Evolutionary conservation across 2,329 filamentous ascomycete species (phyloP).

Genomic region (Colletotrichum graminicola): DNA sequence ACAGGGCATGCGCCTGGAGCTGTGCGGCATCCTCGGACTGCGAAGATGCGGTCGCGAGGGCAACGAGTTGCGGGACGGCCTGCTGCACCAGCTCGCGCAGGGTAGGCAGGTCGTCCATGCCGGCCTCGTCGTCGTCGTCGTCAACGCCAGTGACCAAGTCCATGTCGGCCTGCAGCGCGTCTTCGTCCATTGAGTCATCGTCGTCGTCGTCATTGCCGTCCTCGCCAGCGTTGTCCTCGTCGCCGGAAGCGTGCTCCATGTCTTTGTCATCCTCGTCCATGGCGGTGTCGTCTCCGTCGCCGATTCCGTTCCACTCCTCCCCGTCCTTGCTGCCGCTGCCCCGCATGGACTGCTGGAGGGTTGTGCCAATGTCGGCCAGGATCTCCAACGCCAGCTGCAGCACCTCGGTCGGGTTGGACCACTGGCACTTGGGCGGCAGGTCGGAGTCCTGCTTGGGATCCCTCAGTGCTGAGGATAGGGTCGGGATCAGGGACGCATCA

Average conservation of each 20-base stretch:
- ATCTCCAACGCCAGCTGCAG: conserved; percentile 71
- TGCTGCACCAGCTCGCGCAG: conserved; percentile 61
- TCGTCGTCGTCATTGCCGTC: conserved; percentile 59
- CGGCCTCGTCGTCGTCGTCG: conserved; percentile 56
- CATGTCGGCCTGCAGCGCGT: conserved; percentile 74
- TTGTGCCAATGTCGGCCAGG: conserved; percentile 73
- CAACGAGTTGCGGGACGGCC: conserved; percentile 63
- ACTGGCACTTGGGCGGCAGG: conserved; percentile 49
- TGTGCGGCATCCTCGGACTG: conserved; percentile 56
- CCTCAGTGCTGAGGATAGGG: conserved; percentile 56
- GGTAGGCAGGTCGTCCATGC: conserved; percentile 66
- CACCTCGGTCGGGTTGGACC: conserved; percentile 59
- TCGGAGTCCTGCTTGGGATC: conserved; percentile 47
- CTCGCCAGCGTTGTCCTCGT: conserved; percentile 52
- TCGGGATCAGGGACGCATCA: conserved; percentile 64
- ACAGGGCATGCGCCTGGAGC: conserved; percentile 67
- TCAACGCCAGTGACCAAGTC: conserved; percentile 69
- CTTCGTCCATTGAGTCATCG: conserved; percentile 68
- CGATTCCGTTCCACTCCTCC: conserved; percentile 56
- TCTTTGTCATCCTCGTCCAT: conserved; percentile 54
- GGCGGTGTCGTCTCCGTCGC: conserved; percentile 53
- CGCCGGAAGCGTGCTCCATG: conserved; percentile 51
- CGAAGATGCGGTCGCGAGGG: conserved; percentile 57
- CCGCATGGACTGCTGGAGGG: conserved; percentile 64
- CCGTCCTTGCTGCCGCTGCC: conserved; percentile 48